Conservation (phyloP, 345 rosid species). For the Syzygium jambos region DNA sequence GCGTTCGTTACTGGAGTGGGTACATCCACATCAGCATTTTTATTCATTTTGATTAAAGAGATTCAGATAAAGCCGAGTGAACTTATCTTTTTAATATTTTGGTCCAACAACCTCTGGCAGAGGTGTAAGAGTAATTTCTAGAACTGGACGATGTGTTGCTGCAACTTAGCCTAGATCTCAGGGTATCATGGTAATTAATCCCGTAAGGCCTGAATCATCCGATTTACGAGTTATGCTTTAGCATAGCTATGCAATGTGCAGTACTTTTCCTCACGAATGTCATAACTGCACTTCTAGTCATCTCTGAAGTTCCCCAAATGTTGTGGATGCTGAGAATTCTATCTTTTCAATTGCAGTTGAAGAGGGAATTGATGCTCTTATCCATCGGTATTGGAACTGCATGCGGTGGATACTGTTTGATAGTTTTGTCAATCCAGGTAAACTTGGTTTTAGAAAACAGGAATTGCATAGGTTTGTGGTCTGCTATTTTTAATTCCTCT, state of each 20-base stretch:
- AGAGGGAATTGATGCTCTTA: constrained; percentile 66
- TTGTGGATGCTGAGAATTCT: neutral
- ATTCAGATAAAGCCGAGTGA: neutral
- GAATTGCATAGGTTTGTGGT: neutral
- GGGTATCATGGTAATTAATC: neutral
- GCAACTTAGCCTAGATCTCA: neutral
- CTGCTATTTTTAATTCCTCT: neutral
- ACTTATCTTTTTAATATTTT: neutral
- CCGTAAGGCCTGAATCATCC: neutral
- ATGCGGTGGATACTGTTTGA: constrained; percentile 73
- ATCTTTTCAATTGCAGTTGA: constrained; percentile 41
- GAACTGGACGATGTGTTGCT: neutral
- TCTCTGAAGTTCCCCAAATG: neutral
- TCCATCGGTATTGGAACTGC: constrained; percentile 77
- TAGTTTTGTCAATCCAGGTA: constrained; percentile 70
- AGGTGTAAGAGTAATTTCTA: neutral
- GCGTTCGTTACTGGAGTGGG: neutral
- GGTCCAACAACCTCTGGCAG: neutral
- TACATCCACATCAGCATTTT: neutral
- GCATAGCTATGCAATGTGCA: neutral
- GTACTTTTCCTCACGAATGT: neutral
- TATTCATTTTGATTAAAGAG: neutral
- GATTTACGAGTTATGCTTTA: neutral
- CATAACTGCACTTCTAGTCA: neutral
- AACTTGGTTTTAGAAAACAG: constrained; percentile 2